Evolutionary conservation across 2,329 filamentous ascomycete genomes (phyloP), one percentile per base, ranked within the genome.

Genomic region (Achaetomium macrosporum): DNA sequence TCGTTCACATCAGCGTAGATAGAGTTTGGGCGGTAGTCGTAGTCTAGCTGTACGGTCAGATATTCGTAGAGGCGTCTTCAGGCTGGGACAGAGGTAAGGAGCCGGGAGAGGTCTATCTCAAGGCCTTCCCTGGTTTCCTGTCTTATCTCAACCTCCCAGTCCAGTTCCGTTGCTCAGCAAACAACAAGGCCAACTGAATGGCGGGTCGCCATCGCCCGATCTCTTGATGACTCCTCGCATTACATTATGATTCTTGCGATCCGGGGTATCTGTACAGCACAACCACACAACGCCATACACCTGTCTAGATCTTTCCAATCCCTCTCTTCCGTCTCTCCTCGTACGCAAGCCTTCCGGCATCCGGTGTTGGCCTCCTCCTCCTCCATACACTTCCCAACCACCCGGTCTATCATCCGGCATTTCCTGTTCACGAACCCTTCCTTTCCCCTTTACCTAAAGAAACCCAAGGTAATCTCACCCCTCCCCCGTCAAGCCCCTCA

Each of bases 401-500:
- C 7, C 25, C 25, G 4, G 25, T 25, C 25, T 4, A 25, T 7
- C 25, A 25, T 25, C 25, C 25, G 7, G 7, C 25, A 25, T 25
- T 7, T 7, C 7, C 25, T 25, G 25, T 25, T 25, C 7, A 25
- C 25, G 7, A 25, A 4, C 25, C 25, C 25, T 25, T 25, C 25
- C 35, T 25, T n/a, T 31, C 36, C n/a, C 36, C 13, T 41, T 13
- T n/a, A n/a, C 20, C 13, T 9, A 25, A 25, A 25, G 25, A 25
- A 7, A 25, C 25, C 25, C 25, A 25, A 25, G 25, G 25, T 25
- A 25, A 3, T n/a, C 16, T 42, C 16, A 59, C n/a, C 44, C 63
- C 25, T 71, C 71, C 4, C 68, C 70, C 0, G 71, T 71, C 25
- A 78, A 62, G 31, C 65, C 66, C 66, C 75, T 73, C 65, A 92